Evolutionary conservation across 1,284 basidiomycete genomes (phyloP).

Genomic region (Ceratobasidium theobromae): DNA sequence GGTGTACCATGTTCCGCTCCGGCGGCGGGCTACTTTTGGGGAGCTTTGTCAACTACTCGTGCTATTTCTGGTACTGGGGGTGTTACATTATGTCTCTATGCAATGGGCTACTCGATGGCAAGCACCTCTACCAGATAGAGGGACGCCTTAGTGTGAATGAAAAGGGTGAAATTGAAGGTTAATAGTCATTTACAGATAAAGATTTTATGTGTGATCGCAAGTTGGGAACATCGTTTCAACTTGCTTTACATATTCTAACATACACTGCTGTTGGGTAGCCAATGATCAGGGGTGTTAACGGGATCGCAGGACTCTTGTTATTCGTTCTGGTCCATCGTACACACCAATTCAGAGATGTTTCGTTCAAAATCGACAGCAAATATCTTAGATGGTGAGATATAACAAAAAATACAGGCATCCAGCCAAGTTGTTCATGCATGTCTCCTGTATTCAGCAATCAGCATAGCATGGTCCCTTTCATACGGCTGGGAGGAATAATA

Average conservation of each 20-base stretch:
- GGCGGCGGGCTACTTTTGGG: background rate
- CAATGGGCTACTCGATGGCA: background rate
- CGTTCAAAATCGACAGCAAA: slow-evolving; percentile 5
- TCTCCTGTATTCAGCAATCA: slow-evolving; percentile 53
- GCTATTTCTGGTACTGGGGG: background rate
- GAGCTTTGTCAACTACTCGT: background rate
- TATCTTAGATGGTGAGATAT: background rate
- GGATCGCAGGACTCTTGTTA: too few species aligned
- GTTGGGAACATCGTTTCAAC: background rate
- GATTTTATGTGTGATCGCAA: background rate
- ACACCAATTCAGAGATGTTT: background rate
- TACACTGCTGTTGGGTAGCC: too few species aligned
- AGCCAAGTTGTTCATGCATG: slow-evolving; percentile 16
- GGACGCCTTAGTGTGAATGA: background rate
- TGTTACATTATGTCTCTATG: background rate
- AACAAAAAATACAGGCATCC: background rate
- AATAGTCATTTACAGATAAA: background rate
- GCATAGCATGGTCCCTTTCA: slow-evolving; percentile 71
- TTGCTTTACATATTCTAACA: background rate
- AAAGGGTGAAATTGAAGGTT: background rate
- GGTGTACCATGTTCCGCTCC: background rate
- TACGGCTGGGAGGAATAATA: slow-evolving; percentile 33
- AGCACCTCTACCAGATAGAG: background rate
- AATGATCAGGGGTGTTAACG: too few species aligned
- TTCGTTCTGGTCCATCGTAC: too few species aligned